Conservation (phyloP, 192 early-diverging fungal genomes). For the Coemansia sp. region DNA sequence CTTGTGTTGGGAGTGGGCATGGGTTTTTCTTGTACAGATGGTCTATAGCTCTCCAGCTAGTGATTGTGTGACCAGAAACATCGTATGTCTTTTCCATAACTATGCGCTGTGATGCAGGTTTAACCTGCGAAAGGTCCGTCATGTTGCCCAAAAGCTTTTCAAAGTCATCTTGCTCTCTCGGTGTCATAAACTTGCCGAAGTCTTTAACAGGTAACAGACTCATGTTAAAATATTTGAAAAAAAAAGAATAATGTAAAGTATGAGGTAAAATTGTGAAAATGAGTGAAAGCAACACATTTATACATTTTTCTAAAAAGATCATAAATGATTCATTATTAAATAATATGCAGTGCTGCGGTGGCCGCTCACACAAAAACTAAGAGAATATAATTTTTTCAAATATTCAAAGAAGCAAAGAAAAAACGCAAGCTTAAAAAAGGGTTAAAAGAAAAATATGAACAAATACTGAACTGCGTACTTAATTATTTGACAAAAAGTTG, state of each 20-base stretch:
- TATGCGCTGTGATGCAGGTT: too few species aligned
- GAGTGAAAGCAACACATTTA: too few species aligned
- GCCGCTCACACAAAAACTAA: too few species aligned
- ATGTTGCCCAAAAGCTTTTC: neutral
- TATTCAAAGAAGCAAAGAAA: too few species aligned
- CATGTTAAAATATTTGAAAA: neutral
- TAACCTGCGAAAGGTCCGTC: too few species aligned
- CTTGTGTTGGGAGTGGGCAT: constrained; percentile 64
- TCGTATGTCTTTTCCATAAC: constrained; percentile 2
- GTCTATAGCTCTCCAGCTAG: constrained; percentile 69
- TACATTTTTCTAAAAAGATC: neutral
- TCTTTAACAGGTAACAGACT: too few species aligned
- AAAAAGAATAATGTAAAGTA: neutral
- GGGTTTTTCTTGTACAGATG: constrained; percentile 64
- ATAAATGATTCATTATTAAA: neutral
- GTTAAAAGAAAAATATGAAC: too few species aligned
- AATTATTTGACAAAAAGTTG: too few species aligned
- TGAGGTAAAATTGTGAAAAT: neutral
- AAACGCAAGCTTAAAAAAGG: too few species aligned
- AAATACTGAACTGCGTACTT: too few species aligned
- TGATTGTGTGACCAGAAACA: constrained; percentile 21
- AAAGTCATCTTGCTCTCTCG: neutral
- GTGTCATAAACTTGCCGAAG: neutral
- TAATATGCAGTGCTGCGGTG: too few species aligned
- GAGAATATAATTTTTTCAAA: too few species aligned